Percentiles rank a stretch among this genome's conserved stretches.
Conservation (phyloP, 1,284 basidiomycete genomes). For the Pulchroboletus neoregius region DNA sequence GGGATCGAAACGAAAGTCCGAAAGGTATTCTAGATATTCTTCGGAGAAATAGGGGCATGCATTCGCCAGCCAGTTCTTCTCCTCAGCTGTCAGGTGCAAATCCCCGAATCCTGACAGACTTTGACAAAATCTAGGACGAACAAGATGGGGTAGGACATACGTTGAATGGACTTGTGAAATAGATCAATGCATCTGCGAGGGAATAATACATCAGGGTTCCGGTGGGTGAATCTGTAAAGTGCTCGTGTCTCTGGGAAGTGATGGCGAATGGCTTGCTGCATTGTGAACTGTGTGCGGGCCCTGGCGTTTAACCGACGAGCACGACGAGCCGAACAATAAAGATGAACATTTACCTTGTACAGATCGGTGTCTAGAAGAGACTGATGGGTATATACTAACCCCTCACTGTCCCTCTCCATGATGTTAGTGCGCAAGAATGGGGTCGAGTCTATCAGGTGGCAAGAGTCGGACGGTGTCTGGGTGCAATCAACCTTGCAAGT, state of each 20-base stretch:
- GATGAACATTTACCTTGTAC: slow-evolving; percentile 69
- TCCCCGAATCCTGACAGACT: slow-evolving; percentile 58
- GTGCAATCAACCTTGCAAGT: too few species aligned
- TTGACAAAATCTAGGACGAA: neutral
- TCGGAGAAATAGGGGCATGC: slow-evolving; percentile 76
- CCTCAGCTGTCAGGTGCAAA: slow-evolving; percentile 58
- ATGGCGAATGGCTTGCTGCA: slow-evolving; percentile 92
- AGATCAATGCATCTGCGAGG: slow-evolving; percentile 63
- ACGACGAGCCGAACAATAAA: neutral
- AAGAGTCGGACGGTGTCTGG: too few species aligned
- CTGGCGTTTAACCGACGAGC: neutral
- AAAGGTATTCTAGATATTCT: slow-evolving; percentile 78
- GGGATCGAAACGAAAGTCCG: slow-evolving; percentile 73
- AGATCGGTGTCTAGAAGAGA: slow-evolving; percentile 94
- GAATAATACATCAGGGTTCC: slow-evolving; percentile 71
- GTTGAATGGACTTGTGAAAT: slow-evolving; percentile 60
- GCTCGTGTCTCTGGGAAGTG: slow-evolving; percentile 71
- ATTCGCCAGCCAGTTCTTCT: slow-evolving; percentile 64
- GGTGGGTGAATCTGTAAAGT: slow-evolving; percentile 85
- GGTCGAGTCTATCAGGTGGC: too few species aligned
- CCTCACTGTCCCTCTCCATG: slow-evolving; percentile 16
- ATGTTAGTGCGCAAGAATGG: neutral
- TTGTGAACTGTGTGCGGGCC: slow-evolving; percentile 67
- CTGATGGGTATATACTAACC: slow-evolving; percentile 16
- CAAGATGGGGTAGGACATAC: slow-evolving; percentile 38